Evolutionary conservation across 345 rosid species (phyloP).

Genomic region (Sisymbrium irio): DNA sequence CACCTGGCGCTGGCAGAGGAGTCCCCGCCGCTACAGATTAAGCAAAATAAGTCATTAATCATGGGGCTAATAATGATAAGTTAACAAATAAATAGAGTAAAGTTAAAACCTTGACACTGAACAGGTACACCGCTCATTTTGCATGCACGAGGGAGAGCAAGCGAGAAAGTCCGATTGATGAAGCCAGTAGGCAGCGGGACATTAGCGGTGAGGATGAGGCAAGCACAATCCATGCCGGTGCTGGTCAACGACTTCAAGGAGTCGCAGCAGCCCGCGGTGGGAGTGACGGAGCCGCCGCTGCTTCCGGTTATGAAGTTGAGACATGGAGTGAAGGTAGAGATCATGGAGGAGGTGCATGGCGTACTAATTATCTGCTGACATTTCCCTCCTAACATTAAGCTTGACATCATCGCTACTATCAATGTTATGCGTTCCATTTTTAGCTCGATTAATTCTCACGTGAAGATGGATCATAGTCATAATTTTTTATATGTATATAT

Average conservation of each 20-base stretch:
- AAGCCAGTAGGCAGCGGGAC: conserved; percentile 59
- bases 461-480: conserved; percentile 2
- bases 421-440: conserved; percentile 13
- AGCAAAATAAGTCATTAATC: background rate
- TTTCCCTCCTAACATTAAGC: conserved; percentile 33
- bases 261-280: conserved; percentile 62
- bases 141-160: conserved; percentile 71
- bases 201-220: conserved; percentile 66
- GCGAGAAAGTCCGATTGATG: conserved; percentile 57
- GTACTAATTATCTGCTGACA: conserved; percentile 72
- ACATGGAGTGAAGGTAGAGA: conserved; percentile 80
- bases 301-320: conserved; percentile 79
- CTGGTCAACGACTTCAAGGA: conserved; percentile 51
- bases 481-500: background rate
- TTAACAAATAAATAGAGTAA: background rate
- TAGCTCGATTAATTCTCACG: background rate
- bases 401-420: conserved; percentile 27
- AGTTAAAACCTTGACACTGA: conserved; percentile 65
- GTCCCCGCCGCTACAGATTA: conserved; percentile 63
- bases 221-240: conserved; percentile 59
- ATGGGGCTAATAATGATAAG: background rate
- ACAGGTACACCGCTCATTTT: conserved; percentile 56
- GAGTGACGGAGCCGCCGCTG: conserved; percentile 48
- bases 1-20: conserved; percentile 87
- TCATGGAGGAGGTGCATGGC: conserved; percentile 76